Conservation (phyloP, 2,329 filamentous ascomycete genomes). For the Pseudovirgaria hyperparasitica region DNA sequence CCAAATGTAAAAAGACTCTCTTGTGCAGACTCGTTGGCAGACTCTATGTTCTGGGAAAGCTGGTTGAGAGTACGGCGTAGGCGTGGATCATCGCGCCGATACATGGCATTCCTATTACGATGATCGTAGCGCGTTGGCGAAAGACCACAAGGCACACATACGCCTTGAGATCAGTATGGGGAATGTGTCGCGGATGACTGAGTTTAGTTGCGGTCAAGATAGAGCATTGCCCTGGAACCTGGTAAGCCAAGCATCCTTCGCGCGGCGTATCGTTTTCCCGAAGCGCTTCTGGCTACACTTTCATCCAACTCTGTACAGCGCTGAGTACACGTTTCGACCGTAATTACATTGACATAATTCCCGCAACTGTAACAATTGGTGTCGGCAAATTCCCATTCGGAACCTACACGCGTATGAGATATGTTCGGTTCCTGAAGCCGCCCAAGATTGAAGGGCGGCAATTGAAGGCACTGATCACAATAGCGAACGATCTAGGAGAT, state of each 20-base stretch:
- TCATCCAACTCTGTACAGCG: too few species aligned
- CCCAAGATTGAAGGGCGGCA: conserved; percentile 35
- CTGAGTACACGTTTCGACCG: too few species aligned
- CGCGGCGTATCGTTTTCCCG: too few species aligned
- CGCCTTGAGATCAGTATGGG: too few species aligned
- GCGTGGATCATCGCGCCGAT: conserved; percentile 61
- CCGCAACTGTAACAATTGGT: too few species aligned
- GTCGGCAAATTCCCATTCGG: too few species aligned
- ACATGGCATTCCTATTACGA: conserved; percentile 30
- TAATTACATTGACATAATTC: too few species aligned
- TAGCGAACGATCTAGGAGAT: conserved; percentile 59
- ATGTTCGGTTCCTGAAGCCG: conserved; percentile 56
- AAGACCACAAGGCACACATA: background rate
- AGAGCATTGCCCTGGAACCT: too few species aligned
- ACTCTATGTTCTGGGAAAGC: conserved; percentile 79
- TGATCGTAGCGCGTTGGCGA: conserved; percentile 1
- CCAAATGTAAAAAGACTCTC: conserved; percentile 82
- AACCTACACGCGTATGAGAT: conserved; percentile 38
- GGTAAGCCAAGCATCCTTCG: too few species aligned
- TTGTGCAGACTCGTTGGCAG: conserved; percentile 83
- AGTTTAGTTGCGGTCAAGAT: too few species aligned
- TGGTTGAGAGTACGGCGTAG: conserved; percentile 90
- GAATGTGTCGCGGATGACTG: too few species aligned
- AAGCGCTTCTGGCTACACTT: too few species aligned
- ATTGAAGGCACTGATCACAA: conserved; percentile 43